Evolutionary conservation across 352 stramenopile species (phyloP).

Genomic region (Phytophthora pseudosyringae): DNA sequence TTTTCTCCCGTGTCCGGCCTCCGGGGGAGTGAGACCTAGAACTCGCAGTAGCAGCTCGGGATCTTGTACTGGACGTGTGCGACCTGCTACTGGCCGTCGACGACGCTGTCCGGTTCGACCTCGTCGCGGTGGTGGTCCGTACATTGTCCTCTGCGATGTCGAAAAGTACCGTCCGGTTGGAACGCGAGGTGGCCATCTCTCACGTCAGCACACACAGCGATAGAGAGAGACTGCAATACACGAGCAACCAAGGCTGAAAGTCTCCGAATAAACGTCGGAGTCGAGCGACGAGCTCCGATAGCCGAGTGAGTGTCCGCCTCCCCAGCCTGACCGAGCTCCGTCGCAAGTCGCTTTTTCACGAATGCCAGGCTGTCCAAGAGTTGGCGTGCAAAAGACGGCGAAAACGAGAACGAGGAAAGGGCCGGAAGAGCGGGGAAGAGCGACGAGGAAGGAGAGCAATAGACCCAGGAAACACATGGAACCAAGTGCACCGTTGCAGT

Average conservation of each 20-base stretch:
- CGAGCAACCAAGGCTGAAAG: not conserved
- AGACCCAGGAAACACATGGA: constrained; percentile 31
- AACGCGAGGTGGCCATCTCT: constrained; percentile 36
- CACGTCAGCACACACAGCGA: not conserved
- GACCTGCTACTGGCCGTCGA: constrained; percentile 20
- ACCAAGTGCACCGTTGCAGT: constrained; percentile 17
- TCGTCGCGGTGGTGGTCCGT: constrained; percentile 12
- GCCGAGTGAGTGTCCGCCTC: constrained; percentile 9
- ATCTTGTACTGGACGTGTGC: constrained; percentile 24
- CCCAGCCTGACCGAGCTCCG: constrained; percentile 1
- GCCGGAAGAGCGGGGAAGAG: constrained; percentile 36
- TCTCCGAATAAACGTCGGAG: constrained; percentile 15
- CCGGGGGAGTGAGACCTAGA: constrained; percentile 18
- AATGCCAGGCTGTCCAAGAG: constrained; percentile 9
- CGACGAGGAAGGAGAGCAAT: constrained; percentile 21
- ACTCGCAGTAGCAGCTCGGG: constrained; percentile 13
- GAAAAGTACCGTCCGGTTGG: constrained; percentile 48
- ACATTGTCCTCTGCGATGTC: constrained; percentile 53
- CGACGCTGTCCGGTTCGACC: constrained; percentile 24
- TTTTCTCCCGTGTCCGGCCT: constrained; percentile 6
- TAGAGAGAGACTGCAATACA: not conserved
- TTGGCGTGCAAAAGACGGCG: constrained; percentile 23
- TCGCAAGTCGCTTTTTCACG: constrained; percentile 24
- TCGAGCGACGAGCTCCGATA: constrained; percentile 9
- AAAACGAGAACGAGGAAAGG: constrained; percentile 26